A percentile compares a stretch with the other conserved stretches of the same genome.
phyloP scores from a whole-genome alignment of 805 yeast genomes.

The Ogataea ganodermae region DNA sequence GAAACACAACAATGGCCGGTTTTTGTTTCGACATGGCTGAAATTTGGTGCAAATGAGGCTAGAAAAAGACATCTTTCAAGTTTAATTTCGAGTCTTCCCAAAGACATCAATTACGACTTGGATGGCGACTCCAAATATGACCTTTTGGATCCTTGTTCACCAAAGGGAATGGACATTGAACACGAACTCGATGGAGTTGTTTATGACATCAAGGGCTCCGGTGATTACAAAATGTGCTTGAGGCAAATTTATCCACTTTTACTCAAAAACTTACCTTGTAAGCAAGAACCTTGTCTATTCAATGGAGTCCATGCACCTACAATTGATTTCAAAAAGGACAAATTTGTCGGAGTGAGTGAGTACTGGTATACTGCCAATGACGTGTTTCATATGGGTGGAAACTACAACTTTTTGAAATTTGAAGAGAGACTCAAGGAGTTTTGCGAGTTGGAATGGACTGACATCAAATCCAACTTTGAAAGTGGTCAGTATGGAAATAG shows the following conservation, averaged over 20 bases:
- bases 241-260: constrained; percentile 73
- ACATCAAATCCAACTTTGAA: constrained; percentile 47
- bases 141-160: constrained; percentile 79
- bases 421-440: constrained; percentile 65
- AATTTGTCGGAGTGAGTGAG: constrained; percentile 91
- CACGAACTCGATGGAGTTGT: constrained; percentile 49
- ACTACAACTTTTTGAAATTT: constrained; percentile 73
- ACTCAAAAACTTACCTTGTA: constrained; percentile 77
- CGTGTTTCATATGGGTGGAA: constrained; percentile 85
- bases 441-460: constrained; percentile 76
- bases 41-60: constrained; percentile 97
- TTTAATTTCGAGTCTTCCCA: constrained; percentile 52
- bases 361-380: constrained; percentile 98
- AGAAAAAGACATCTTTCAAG: constrained; percentile 66
- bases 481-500: constrained; percentile 59
- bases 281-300: constrained; percentile 86
- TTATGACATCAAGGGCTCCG: constrained; percentile 68
- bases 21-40: constrained; percentile 95
- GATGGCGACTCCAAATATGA: constrained; percentile 49
- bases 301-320: constrained; percentile 95
- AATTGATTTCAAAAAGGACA: constrained; percentile 75
- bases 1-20: constrained; percentile 74
- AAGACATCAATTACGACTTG: constrained; percentile 43
- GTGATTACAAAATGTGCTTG: constrained; percentile 75
- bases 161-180: constrained; percentile 54